These are phyloP conservation scores for Vitis hybrid DNA, from an alignment of 177 flowering plant genomes.

Conservation along the genomic window DNA sequence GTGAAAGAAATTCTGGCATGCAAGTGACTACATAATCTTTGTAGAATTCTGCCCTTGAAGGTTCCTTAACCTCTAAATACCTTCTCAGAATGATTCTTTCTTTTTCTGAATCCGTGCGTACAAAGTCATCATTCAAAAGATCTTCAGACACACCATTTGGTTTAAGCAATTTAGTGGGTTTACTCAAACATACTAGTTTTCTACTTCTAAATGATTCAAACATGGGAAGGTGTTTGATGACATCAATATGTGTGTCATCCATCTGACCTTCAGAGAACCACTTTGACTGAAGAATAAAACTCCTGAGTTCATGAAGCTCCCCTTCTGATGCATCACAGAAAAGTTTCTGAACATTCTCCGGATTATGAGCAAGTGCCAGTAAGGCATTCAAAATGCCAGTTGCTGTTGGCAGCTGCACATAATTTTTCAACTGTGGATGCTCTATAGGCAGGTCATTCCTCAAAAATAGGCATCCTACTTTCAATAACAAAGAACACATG, in stretches of 20 bases:
- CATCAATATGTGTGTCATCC: conserved; percentile 45
- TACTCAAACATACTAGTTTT: conserved; percentile 57
- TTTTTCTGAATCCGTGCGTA: conserved; percentile 73
- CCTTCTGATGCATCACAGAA: conserved; percentile 67
- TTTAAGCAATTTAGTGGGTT: conserved; percentile 68
- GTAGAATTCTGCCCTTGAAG: conserved; percentile 73
- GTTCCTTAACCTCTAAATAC: conserved; percentile 63
- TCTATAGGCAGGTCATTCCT: conserved; percentile 66
- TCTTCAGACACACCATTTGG: conserved; percentile 71
- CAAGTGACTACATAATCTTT: conserved; percentile 63
- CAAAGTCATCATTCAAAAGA: conserved; percentile 74
- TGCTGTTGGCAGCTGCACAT: conserved; percentile 83
- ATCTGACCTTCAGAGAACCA: conserved; percentile 75
- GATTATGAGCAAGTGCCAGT: conserved; percentile 50
- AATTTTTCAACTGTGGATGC: conserved; percentile 68
- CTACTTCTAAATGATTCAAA: conserved; percentile 84
- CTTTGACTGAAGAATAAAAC: conserved; percentile 89
- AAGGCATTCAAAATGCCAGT: conserved; percentile 79
- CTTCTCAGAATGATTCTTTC: conserved; percentile 61
- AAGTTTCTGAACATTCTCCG: conserved; percentile 45
- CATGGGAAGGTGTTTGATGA: conserved; percentile 74
- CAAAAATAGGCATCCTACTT: conserved; percentile 75
- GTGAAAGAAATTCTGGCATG: conserved; percentile 67
- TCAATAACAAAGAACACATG: conserved; percentile 72
- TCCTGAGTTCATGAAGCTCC: conserved; percentile 84